These are phyloP conservation scores for Cyclotella baltica DNA, from an alignment of 108 stramenopile genomes.

Conservation along the genomic window DNA sequence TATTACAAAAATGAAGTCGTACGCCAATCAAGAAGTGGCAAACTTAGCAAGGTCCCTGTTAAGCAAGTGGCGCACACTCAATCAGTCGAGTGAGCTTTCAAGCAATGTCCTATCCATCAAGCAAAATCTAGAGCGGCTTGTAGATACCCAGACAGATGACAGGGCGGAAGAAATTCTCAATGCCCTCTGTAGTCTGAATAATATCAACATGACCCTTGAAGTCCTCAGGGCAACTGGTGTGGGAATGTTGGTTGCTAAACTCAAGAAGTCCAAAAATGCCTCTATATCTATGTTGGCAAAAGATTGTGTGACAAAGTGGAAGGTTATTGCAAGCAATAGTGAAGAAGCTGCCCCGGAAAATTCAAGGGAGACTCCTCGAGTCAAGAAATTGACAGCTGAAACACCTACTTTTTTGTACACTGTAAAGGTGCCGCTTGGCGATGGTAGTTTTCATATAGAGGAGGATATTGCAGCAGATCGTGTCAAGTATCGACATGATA, in stretches of 20 bases:
- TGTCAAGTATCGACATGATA: not conserved
- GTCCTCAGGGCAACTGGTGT: not conserved
- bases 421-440: constrained; percentile 1
- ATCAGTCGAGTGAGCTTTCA: not conserved
- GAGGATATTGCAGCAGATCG: not conserved
- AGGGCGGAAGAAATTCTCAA: not conserved
- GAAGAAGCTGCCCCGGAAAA: not conserved
- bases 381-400: not conserved
- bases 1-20: not conserved
- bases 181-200: not conserved
- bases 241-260: not conserved
- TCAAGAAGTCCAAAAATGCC: not conserved
- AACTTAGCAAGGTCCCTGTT: not conserved
- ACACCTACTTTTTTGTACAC: not conserved
- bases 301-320: not conserved
- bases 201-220: not conserved
- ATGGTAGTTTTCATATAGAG: constrained; percentile 5
- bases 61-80: not conserved
- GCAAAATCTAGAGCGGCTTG: not conserved
- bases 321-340: constrained; percentile 1
- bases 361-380: not conserved
- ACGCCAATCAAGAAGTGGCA: not conserved
- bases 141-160: not conserved
- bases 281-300: not conserved
- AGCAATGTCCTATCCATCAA: not conserved